These are phyloP conservation scores for Comarum palustre DNA, from an alignment of 306 rosid species.

Conservation along the genomic window DNA sequence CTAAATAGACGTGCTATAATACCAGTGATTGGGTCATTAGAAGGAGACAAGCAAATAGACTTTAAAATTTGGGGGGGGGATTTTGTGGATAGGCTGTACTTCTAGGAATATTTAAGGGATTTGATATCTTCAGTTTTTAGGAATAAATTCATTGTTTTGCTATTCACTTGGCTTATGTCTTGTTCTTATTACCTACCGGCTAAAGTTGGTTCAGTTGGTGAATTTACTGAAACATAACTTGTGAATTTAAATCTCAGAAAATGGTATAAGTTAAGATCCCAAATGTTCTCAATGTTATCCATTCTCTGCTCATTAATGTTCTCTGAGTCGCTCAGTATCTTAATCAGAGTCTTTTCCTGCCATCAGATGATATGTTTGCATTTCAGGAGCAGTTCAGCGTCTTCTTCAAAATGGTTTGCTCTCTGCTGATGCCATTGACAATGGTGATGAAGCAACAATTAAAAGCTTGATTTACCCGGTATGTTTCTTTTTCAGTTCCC, in stretches of 20 bases:
- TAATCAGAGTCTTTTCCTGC: constrained; percentile 24
- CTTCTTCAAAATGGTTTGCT: constrained; percentile 68
- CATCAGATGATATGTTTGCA: constrained; percentile 29
- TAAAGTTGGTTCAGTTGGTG: not conserved
- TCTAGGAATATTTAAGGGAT: not conserved
- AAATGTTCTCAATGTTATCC: not conserved
- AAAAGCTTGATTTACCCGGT: constrained; percentile 85
- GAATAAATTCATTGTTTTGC: not conserved
- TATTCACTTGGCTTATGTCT: not conserved
- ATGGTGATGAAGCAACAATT: constrained; percentile 71
- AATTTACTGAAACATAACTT: not conserved
- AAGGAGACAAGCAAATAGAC: not conserved
- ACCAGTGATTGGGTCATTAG: not conserved
- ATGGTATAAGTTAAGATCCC: not conserved
- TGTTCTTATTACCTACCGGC: not conserved
- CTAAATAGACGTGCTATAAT: not conserved
- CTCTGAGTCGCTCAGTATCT: constrained; percentile 2
- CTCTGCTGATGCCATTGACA: constrained; percentile 66
- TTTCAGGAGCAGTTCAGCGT: constrained; percentile 80
- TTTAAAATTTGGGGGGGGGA: not conserved
- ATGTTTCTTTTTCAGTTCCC: constrained; percentile 25
- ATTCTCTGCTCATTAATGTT: constrained; percentile 2
- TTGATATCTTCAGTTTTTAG: not conserved
- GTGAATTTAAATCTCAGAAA: not conserved
- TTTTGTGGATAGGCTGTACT: not conserved